Evolutionary conservation across 2,329 filamentous ascomycete species (phyloP).

Genomic region (Sphaceloma murrayae): DNA sequence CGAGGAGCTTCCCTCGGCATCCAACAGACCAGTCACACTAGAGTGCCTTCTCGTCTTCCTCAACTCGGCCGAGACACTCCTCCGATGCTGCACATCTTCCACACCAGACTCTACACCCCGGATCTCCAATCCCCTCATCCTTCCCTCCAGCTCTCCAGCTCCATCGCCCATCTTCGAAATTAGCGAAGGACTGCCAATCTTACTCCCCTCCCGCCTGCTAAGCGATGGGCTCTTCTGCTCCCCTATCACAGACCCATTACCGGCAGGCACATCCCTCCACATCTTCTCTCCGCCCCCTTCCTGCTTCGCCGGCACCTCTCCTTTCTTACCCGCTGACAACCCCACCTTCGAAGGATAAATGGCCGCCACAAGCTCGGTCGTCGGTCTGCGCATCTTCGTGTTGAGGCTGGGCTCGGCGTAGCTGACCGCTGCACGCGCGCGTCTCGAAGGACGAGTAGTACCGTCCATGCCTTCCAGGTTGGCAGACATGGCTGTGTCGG

Average conservation of each 20-base stretch:
- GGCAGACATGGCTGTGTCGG: conserved; percentile 27
- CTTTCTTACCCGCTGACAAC: no score
- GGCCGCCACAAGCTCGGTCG: conserved; percentile 39
- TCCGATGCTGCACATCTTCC: no score
- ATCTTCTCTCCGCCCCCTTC: no score
- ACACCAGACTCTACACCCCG: no score
- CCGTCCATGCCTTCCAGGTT: conserved; percentile 25
- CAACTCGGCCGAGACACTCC: not conserved
- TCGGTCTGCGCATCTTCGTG: conserved; percentile 42
- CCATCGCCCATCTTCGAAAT: conserved; percentile 24
- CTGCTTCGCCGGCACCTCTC: no score
- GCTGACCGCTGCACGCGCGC: conserved; percentile 39
- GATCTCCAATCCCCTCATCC: conserved; percentile 19
- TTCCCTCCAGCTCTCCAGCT: conserved; percentile 29
- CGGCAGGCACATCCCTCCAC: no score
- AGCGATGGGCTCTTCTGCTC: no score
- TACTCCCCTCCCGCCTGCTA: no score
- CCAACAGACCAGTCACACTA: conserved; percentile 3
- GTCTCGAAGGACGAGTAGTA: conserved; percentile 34
- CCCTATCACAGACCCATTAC: no score
- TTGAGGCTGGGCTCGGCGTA: conserved; percentile 42
- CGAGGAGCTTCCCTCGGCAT: not conserved
- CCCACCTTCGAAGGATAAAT: conserved; percentile 22
- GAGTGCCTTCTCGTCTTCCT: conserved; percentile 17
- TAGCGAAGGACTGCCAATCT: no score